Base-by-base conservation (phyloP, 805 yeast species). In the Sporopachydermia lactativora region DNA sequence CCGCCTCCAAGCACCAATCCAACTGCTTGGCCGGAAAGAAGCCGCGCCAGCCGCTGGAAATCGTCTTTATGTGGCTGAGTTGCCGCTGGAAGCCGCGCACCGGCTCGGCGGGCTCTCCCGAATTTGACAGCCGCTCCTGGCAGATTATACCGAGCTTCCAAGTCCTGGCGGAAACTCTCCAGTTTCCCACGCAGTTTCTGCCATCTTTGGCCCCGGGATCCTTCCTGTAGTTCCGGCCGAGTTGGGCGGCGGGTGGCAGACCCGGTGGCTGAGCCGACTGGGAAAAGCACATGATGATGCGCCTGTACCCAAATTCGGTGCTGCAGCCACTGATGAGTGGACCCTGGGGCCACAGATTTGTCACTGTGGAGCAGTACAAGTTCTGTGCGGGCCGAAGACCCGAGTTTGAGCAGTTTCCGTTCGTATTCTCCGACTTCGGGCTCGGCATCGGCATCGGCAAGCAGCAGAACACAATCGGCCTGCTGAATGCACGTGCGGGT, bases 1-100 rank as follows among this genome's bases (percentile, higher is more conserved):
- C 98, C 98, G 11, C 98, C 98, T 4, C 98, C 98, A 3, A 89
- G 64, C 4, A 89, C 96, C 15, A 92, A 64, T 0, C 97, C 98
- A 35, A 92, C 82, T 0, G 96, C 95, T 54, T 86, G 85, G 4
- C 95, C 95, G 0, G 96, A 82, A 13, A 89, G 60, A 5, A 92
- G 71, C 51, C 98, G 70, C 0, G 98, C 97, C 31, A 89, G 60
- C 43, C 98, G 69, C 57, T 84, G 65, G 55, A 92, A 92, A 56
- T 89, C 98, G 55, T 79, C 81, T 56, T 88, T 88, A 54, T 82
- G 86, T 8, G 72, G 61, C 48, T 66, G 68, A 57, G 56, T 2
- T 65, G 58, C 31, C 52, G 57, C 31, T 8, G 31, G 31, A n/a
- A 8, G n/a, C 31, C 31, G 31, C n/a, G 13, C n/a, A 8, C 13